Evolutionary conservation across 768 basidiomycete genomes (phyloP).

Genomic region (Roridomyces roridus): DNA sequence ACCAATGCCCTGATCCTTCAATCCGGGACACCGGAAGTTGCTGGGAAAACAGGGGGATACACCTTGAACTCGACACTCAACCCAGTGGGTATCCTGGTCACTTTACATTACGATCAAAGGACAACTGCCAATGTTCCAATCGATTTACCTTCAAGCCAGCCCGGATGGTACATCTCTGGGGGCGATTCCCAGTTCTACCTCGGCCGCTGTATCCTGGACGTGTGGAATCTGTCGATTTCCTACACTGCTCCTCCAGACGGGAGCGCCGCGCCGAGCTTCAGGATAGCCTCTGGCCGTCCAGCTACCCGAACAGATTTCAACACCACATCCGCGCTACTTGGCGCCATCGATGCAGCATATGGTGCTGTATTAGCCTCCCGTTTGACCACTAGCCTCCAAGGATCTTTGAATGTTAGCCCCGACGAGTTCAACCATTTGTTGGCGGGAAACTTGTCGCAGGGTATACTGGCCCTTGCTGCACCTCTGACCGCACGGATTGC

Average conservation of each 20-base stretch:
- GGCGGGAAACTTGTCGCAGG: slow-evolving; percentile 1
- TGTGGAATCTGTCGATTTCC: neutral
- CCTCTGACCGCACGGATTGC: slow-evolving; percentile 1
- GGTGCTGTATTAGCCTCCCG: neutral
- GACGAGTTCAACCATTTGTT: neutral
- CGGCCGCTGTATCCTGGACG: slow-evolving; percentile 2
- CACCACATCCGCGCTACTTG: slow-evolving; percentile 10
- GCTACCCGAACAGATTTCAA: neutral
- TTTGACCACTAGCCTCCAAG: slow-evolving; percentile 2
- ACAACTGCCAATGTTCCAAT: neutral
- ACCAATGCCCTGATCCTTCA: slow-evolving; percentile 6
- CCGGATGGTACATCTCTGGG: neutral
- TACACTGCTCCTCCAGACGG: neutral
- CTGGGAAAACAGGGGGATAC: neutral
- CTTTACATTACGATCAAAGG: slow-evolving; percentile 1
- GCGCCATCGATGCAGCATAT: slow-evolving; percentile 5
- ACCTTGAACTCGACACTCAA: neutral
- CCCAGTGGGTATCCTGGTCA: neutral
- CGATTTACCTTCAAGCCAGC: no score
- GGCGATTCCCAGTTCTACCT: neutral
- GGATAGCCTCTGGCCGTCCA: neutral
- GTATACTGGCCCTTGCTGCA: slow-evolving; percentile 1
- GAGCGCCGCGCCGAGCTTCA: neutral
- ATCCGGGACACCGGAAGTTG: neutral
- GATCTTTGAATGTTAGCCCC: neutral